phyloP scores from a whole-genome alignment of 768 basidiomycete genomes.

The Trametes maxima region DNA sequence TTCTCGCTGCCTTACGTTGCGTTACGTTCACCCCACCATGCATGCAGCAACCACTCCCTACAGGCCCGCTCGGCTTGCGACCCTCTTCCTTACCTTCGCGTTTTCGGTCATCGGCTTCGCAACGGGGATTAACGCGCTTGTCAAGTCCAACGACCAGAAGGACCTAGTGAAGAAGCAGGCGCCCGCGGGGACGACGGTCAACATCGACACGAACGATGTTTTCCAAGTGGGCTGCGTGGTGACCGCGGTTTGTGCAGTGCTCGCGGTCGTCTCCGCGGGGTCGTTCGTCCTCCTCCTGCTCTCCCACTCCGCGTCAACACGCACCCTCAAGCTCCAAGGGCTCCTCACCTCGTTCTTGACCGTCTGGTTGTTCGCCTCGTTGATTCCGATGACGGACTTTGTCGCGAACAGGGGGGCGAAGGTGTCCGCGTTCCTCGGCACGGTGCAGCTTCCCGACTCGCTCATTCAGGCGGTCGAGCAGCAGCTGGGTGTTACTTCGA shows the following conservation, averaged over 20 bases:
- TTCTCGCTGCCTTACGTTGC: background rate
- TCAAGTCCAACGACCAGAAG: constrained; percentile 44
- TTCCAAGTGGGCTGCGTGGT: constrained; percentile 35
- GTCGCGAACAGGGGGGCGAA: constrained; percentile 48
- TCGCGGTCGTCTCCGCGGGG: constrained; percentile 25
- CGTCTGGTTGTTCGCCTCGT: constrained; percentile 50
- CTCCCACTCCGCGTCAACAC: constrained; percentile 29
- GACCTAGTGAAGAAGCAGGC: constrained; percentile 34
- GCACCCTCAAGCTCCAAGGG: constrained; percentile 40
- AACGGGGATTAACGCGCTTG: constrained; percentile 37
- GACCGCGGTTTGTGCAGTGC: constrained; percentile 35
- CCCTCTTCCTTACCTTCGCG: constrained; percentile 34
- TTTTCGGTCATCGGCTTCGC: constrained; percentile 34
- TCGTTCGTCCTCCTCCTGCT: constrained; percentile 36
- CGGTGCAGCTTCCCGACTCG: constrained; percentile 38
- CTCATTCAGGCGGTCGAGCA: constrained; percentile 41
- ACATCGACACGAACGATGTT: constrained; percentile 39
- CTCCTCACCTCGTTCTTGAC: constrained; percentile 44
- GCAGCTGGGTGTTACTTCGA: constrained; percentile 42
- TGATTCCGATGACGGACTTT: constrained; percentile 50
- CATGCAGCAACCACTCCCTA: constrained; percentile 10
- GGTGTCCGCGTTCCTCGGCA: constrained; percentile 45
- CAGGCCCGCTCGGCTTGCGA: constrained; percentile 27
- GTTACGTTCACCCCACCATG: constrained; percentile 7
- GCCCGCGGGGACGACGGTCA: constrained; percentile 37